Evolutionary conservation across 768 basidiomycete species (phyloP).

Genomic region (Russula earlei): DNA sequence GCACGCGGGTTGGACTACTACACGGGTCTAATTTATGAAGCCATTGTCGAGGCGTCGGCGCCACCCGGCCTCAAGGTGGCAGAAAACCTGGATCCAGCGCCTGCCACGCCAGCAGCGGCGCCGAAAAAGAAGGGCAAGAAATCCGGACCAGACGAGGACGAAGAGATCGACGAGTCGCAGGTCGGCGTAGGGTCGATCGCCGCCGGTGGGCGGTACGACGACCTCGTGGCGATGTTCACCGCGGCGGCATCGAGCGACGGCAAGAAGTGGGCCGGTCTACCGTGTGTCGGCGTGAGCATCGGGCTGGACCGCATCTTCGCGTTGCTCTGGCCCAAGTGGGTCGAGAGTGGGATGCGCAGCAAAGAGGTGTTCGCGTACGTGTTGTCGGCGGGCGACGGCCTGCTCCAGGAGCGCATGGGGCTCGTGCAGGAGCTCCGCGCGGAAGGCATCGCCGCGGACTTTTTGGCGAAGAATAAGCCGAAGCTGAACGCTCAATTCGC

Average conservation of each 20-base stretch:
- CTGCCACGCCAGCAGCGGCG: constrained; percentile 27
- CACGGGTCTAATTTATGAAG: constrained; percentile 98
- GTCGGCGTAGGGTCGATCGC: constrained; percentile 98
- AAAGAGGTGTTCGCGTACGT: constrained; percentile 95
- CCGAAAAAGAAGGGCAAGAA: constrained; percentile 38
- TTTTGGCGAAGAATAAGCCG: constrained; percentile 86
- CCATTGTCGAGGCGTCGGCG: constrained; percentile 85
- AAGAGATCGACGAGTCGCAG: constrained; percentile 85
- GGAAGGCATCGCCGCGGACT: constrained; percentile 90
- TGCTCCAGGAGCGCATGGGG: constrained; percentile 75
- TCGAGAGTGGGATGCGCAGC: constrained; percentile 65
- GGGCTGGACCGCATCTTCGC: constrained; percentile 93
- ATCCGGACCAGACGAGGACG: constrained; percentile 46
- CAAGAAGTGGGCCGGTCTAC: constrained; percentile 58
- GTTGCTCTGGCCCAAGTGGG: constrained; percentile 81
- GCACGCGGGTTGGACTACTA: constrained; percentile 99
- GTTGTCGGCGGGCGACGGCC: constrained; percentile 81
- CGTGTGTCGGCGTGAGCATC: constrained; percentile 88
- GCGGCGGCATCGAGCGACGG: constrained; percentile 67
- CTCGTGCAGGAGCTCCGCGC: constrained; percentile 75
- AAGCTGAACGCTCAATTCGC: constrained; percentile 83
- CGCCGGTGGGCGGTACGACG: constrained; percentile 96
- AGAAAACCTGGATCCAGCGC: constrained; percentile 30
- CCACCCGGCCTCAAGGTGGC: constrained; percentile 69
- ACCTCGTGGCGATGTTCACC: constrained; percentile 88